Conservation (phyloP, 352 stramenopile species). For the Phytophthora nicotianae region DNA sequence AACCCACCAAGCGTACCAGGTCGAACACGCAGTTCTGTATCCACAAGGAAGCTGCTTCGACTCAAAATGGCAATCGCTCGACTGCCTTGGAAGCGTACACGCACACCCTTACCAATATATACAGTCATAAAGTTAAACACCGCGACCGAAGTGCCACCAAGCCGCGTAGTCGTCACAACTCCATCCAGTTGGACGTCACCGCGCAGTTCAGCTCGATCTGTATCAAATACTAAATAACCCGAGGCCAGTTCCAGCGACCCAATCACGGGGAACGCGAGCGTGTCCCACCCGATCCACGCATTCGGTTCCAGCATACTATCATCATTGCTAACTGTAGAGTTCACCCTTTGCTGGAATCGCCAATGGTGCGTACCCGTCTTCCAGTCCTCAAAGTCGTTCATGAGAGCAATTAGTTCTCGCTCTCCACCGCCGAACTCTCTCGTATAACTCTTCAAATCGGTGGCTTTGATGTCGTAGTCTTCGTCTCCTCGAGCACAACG, state of each 20-base stretch:
- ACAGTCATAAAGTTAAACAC: slow-evolving; percentile 97
- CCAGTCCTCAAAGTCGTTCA: slow-evolving; percentile 97
- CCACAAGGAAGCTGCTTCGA: slow-evolving; percentile 91
- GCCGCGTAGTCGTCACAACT: slow-evolving; percentile 59
- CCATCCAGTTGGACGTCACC: slow-evolving; percentile 69
- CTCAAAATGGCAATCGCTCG: slow-evolving; percentile 91
- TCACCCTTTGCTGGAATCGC: slow-evolving; percentile 36
- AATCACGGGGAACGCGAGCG: slow-evolving; percentile 68
- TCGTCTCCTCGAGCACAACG: slow-evolving; percentile 90
- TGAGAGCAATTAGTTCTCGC: slow-evolving; percentile 72
- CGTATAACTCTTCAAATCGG: slow-evolving; percentile 71
- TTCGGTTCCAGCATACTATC: slow-evolving; percentile 29
- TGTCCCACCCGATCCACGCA: slow-evolving; percentile 51
- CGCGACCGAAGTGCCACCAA: slow-evolving; percentile 87
- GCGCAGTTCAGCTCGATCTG: slow-evolving; percentile 53
- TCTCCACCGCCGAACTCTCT: slow-evolving; percentile 85
- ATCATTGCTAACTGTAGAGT: slow-evolving; percentile 5
- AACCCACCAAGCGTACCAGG: slow-evolving; percentile 94
- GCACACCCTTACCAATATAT: slow-evolving; percentile 83
- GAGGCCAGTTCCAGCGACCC: slow-evolving; percentile 79
- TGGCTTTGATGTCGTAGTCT: slow-evolving; percentile 89
- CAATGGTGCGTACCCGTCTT: slow-evolving; percentile 86
- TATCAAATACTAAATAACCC: slow-evolving; percentile 82
- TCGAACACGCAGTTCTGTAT: slow-evolving; percentile 79
- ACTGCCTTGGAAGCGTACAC: slow-evolving; percentile 85